Base-by-base conservation (phyloP, 169 alveolate species). In the Cryptosporidium ryanae region DNA sequence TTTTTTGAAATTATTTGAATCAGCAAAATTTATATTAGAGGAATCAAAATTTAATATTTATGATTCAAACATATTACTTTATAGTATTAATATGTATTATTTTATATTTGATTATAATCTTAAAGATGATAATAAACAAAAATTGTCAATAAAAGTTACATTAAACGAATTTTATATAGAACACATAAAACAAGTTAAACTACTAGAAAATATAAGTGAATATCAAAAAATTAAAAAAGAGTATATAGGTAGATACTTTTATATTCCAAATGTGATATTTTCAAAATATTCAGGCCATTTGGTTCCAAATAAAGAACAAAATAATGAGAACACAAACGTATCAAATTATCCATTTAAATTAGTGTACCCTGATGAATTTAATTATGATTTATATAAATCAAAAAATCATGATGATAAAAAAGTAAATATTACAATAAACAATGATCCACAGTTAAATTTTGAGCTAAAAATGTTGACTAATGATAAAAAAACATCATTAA, bases 231-330 rank as follows among this genome's bases (percentile, higher is more conserved):
- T 76, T 23, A 76, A 29, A 25, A 76, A 38, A 32, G 67, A 68
- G n/a, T 68, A 50, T 23, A 10, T 18, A 25, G 67, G 66, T 2
- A 68, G 29, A 23, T 38, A 21, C 18, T 68, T 68, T 49, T 68
- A 49, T 25, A 68, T 50, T 32, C 71, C 76, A 13, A 59, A 48
- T 21, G 87, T 76, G 2, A 61, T 76, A 17, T 76, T 76, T 32
- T 76, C 76, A 21, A 76, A 76, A 27, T 61, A 55, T 1, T 55
- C 87, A 57, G 87, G 87, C 0, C 87, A 76, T 46, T 65, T 76
- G n/a, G 52, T 76, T 27, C 87, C 87, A 2, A 10, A 52, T 27
- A 2, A 18, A 23, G 6, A 55, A 21, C 23, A 50, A 21, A 25
- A 2, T 61, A 18, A 49, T 25, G 63, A 27, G 12, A 76, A 21